These are phyloP conservation scores for Boletus tomentosulus DNA, from an alignment of 768 basidiomycete species.

Conservation along the genomic window DNA sequence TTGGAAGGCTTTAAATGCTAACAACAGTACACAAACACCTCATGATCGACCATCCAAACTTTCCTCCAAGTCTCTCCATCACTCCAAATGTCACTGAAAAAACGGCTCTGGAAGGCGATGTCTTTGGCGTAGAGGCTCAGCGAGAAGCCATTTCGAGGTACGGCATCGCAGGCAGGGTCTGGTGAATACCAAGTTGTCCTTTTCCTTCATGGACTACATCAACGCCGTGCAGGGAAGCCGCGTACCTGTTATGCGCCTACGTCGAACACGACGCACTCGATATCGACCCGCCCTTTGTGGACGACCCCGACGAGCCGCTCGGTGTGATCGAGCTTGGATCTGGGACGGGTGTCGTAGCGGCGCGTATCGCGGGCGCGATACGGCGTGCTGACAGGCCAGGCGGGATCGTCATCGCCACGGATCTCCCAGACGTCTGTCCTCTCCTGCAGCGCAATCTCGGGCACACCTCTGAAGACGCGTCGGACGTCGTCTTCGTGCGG, in stretches of 20 bases:
- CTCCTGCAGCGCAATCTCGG: conserved; percentile 43
- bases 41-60: conserved; percentile 34
- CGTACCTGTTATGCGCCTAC: conserved; percentile 57
- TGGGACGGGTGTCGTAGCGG: conserved; percentile 64
- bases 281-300: conserved; percentile 55
- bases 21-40: conserved; percentile 11
- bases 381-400: background rate
- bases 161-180: conserved; percentile 83
- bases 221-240: conserved; percentile 61
- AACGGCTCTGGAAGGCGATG: background rate
- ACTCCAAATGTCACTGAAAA: conserved; percentile 21
- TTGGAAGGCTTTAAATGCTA: conserved; percentile 1
- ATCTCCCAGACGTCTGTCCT: conserved; percentile 69
- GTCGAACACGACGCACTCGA: conserved; percentile 33
- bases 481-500: conserved; percentile 34
- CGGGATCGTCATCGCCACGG: conserved; percentile 52
- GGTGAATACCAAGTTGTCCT: conserved; percentile 44
- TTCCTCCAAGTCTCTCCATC: conserved; percentile 42
- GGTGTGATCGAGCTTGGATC: conserved; percentile 75
- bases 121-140: conserved; percentile 40
- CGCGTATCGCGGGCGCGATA: conserved; percentile 34
- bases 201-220: conserved; percentile 10
- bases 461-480: background rate
- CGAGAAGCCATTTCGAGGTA: conserved; percentile 59
- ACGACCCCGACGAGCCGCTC: conserved; percentile 9